Base-by-base conservation (phyloP, 2,329 filamentous ascomycete genomes). In the Botrytis tulipae region DNA sequence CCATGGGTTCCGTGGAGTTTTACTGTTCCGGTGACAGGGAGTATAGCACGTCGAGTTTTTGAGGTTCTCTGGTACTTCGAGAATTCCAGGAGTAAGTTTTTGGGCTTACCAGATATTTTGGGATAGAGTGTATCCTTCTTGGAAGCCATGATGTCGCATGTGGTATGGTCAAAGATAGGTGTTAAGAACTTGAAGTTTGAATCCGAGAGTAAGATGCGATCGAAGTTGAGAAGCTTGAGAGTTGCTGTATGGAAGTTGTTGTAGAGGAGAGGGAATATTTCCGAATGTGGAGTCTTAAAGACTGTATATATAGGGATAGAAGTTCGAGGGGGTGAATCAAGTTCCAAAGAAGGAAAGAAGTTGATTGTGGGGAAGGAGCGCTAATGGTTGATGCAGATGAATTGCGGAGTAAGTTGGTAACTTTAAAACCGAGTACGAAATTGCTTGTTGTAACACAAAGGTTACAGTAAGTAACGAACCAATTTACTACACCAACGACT, bases 1-100 rank as follows among this genome's bases (percentile, higher is more conserved):
- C 73, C 74, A 46, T 79, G 78, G 1, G 75, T 75, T 5, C 77
- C 77, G 51, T 78, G 77, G 2, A 79, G 75, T 51, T 79, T 79
- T 2, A 79, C 78, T 2, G 76, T 78, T 20, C 78, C 77, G 1
- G 67, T 76, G 9, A 78, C 48, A 2, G 51, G 44, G 44, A 22
- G 76, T 71, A 18, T 67, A 14, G 44, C n/a, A 5, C 35, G 46
- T 44, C 40, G 35, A 29, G 9, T 22, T 32, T 48, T 71, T 5
- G 25, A 48, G n/a, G 35, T 48, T 25, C 40, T 46, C 35, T 71
- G 54, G 14, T 51, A 62, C 9, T 71, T 62, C 20, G 32, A 48
- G 46, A 62, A 71, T 62, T 69, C 66, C 48, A 69, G 1, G 2
- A 69, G n/a, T 12, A 69, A 29, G 3, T 69, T 69, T 18, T 69